phyloP scores from a whole-genome alignment of 2,329 filamentous ascomycete genomes.

The Coniochaeta sp. region DNA sequence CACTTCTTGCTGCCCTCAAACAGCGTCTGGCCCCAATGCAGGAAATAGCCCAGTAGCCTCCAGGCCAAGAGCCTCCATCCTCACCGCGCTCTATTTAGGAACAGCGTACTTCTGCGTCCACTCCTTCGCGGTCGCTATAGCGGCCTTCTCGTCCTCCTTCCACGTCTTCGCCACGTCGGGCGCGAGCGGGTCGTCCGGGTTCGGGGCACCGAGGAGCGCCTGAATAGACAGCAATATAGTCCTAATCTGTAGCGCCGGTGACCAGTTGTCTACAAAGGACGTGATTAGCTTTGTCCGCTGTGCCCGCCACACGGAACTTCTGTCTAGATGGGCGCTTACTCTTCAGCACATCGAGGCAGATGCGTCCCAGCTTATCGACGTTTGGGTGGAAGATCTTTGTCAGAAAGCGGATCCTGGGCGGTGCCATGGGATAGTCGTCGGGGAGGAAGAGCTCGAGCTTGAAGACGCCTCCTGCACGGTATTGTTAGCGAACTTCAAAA shows the following conservation, averaged over 20 bases:
- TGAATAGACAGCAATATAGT: conserved; percentile 99
- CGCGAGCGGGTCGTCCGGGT: conserved; percentile 96
- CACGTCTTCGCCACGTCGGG: conserved; percentile 96
- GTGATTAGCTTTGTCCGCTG: neutral
- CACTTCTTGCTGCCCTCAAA: neutral
- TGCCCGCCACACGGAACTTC: neutral
- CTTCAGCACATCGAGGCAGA: conserved; percentile 95
- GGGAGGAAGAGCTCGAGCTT: conserved; percentile 96
- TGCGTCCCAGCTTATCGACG: conserved; percentile 93
- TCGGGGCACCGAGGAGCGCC: conserved; percentile 88
- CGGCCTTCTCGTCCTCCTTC: conserved; percentile 92
- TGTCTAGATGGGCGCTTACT: conserved; percentile 46
- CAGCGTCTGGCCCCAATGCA: neutral
- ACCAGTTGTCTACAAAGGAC: conserved; percentile 83
- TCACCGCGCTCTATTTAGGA: conserved; percentile 23
- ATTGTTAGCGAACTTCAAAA: neutral
- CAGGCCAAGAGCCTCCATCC: neutral
- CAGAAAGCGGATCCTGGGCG: conserved; percentile 95
- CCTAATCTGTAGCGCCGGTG: conserved; percentile 91
- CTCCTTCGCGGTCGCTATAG: conserved; percentile 84
- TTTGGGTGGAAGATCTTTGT: conserved; percentile 99
- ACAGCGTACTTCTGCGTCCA: conserved; percentile 84
- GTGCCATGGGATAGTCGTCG: conserved; percentile 98
- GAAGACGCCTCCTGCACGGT: conserved; percentile 65
- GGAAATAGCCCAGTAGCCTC: neutral